phyloP scores from a whole-genome alignment of 2,329 filamentous ascomycete species.

The Sarocladium oryzae region DNA sequence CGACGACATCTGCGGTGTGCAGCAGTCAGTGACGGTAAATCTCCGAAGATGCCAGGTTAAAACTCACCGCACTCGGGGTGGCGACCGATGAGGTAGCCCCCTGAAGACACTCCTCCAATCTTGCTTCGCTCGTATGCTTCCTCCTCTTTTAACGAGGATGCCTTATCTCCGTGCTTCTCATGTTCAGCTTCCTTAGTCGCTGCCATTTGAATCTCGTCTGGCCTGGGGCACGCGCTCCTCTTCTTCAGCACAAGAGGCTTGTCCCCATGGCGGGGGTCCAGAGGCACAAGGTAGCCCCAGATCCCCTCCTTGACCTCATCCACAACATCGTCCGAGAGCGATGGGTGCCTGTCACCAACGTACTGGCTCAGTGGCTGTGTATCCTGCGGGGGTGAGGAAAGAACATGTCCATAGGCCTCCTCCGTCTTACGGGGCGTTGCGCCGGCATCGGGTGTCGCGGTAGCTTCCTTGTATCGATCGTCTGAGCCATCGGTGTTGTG shows the following conservation, averaged over 20 bases:
- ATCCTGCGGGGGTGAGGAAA: constrained; percentile 59
- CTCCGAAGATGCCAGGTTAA: not conserved
- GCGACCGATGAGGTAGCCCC: constrained; percentile 85
- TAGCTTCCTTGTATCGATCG: constrained; percentile 58
- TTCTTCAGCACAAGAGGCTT: constrained; percentile 68
- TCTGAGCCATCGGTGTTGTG: constrained; percentile 52
- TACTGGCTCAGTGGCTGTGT: constrained; percentile 62
- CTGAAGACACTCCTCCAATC: constrained; percentile 55
- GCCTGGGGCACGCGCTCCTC: constrained; percentile 61
- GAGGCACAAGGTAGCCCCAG: constrained; percentile 89
- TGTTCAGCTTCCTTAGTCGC: constrained; percentile 25
- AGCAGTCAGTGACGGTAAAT: constrained; percentile 10
- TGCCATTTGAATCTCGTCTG: constrained; percentile 35
- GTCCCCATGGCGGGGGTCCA: constrained; percentile 62
- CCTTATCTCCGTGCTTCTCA: constrained; percentile 31
- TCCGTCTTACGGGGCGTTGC: constrained; percentile 44
- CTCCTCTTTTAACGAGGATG: constrained; percentile 46
- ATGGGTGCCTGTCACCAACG: constrained; percentile 57
- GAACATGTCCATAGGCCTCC: constrained; percentile 36
- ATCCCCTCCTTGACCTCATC: constrained; percentile 80
- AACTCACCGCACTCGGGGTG: constrained; percentile 87
- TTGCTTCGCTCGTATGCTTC: constrained; percentile 58
- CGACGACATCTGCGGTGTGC: constrained; percentile 50
- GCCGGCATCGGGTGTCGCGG: constrained; percentile 61
- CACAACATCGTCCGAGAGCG: constrained; percentile 73